These are phyloP conservation scores for Alopecurus myosuroides DNA, from an alignment of 176 grass and related monocot genomes.

Conservation along the genomic window DNA sequence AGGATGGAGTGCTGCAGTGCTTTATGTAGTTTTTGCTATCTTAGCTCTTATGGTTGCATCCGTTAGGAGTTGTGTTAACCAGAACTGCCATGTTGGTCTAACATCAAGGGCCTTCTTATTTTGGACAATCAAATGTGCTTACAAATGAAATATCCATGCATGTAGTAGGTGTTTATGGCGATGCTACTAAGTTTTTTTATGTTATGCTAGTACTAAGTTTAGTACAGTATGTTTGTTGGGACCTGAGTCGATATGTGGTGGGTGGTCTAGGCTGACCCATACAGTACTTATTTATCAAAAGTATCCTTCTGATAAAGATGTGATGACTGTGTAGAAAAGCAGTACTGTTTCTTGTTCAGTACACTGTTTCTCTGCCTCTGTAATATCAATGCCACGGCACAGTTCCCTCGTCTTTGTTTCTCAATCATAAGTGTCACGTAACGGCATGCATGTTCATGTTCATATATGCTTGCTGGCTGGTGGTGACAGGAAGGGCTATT, in stretches of 20 bases:
- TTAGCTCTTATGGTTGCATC: neutral
- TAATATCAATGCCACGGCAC: conserved; percentile 8
- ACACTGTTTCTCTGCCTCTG: conserved; percentile 18
- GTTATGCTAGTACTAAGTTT: too few species aligned
- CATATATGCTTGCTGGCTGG: neutral
- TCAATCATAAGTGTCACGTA: conserved; percentile 3
- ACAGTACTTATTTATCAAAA: neutral
- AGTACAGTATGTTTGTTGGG: neutral
- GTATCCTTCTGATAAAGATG: neutral
- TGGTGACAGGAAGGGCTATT: neutral
- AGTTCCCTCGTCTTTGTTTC: conserved; percentile 13
- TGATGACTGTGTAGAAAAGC: neutral
- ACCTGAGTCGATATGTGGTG: neutral
- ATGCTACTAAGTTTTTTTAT: neutral
- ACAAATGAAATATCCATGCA: neutral
- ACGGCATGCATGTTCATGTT: conserved; percentile 24
- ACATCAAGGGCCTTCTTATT: neutral
- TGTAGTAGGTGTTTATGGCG: neutral
- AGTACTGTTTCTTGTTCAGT: conserved; percentile 14
- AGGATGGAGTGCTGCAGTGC: neutral
- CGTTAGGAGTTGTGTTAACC: neutral
- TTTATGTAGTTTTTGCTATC: neutral
- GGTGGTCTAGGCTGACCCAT: neutral
- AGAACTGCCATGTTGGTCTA: neutral
- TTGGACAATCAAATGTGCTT: neutral